These are phyloP conservation scores for Rhodamnia rubescens DNA, from an alignment of 345 rosid species.

Conservation along the genomic window DNA sequence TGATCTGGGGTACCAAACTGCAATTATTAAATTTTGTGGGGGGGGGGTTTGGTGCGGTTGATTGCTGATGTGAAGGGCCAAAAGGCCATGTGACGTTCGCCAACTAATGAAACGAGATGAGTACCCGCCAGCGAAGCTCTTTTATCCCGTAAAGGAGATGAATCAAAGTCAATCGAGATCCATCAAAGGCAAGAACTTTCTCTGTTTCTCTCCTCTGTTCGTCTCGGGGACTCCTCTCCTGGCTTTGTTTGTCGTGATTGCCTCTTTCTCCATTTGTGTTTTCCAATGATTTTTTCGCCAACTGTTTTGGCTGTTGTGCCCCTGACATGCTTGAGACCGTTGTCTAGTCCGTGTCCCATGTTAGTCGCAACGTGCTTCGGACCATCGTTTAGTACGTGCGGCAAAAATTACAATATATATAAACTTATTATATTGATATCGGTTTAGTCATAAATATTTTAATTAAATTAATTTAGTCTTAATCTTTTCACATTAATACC, in stretches of 20 bases:
- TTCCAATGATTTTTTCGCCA: not conserved
- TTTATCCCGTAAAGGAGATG: not conserved
- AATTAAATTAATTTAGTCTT: no score
- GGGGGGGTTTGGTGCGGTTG: not conserved
- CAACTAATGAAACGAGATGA: not conserved
- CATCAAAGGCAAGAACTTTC: not conserved
- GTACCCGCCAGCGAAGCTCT: slow-evolving; percentile 30
- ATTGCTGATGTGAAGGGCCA: not conserved
- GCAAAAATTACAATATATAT: no score
- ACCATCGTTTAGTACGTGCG: not conserved
- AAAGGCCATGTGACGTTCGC: not conserved
- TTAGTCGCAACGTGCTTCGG: not conserved
- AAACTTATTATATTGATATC: no score
- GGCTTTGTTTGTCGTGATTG: not conserved
- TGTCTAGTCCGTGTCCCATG: not conserved
- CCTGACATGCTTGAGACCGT: not conserved
- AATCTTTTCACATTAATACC: no score
- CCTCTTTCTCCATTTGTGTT: not conserved
- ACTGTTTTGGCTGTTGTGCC: not conserved
- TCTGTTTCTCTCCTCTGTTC: not conserved
- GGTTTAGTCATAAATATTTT: no score
- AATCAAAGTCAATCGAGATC: not conserved
- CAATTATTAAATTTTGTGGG: not conserved
- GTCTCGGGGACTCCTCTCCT: not conserved
- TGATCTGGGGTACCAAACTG: not conserved